Base-by-base conservation (phyloP, 139 green algal genomes). In the Chlamydomonas asymmetrica region DNA sequence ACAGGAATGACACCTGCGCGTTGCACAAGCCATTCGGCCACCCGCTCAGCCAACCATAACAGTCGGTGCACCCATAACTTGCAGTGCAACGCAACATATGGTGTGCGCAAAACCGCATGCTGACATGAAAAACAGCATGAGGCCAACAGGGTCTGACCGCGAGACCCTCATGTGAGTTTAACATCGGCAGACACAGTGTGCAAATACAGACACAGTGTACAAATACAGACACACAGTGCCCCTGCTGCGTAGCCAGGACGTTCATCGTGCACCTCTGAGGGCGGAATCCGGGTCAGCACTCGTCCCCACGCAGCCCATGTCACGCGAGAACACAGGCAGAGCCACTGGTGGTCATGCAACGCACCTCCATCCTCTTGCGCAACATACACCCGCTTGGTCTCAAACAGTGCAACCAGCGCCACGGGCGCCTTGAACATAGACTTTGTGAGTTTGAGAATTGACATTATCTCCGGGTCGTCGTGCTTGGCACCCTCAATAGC, bases 371-470 rank as follows among this genome's bases (percentile, higher is more conserved):
- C 13, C 18, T 16, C 18, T 52, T 52, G 45, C 45, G 18, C 45
- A 52, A 64, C 56, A 64, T 81, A 85, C 16, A 88, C 80, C 1
- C 43, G 63, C 72, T 85, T 77, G 23, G 75, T 63, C 25, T 84
- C 83, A 49, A 86, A 83, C 40, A 85, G 73, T 2, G 83, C 83
- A 34, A 81, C 78, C 68, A 88, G 73, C 9, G 75, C 76, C 31
- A 75, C 76, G 3, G 75, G 71, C 0, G 76, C 71, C 72, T 78
- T 62, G 52, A 82, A 82, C 54, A 82, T 71, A 20, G 50, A 65
- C 2, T 54, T 70, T 41, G 65, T 65, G n/a, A 88, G 72, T 7
- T 73, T 43, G n/a, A 88, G 69, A 41, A 88, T 85, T 73, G 66
- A 73, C 7, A 63, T 41, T 25, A 85, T 85, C 74, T 85, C 80